Base-by-base conservation (phyloP, 108 stramenopile genomes). In the Parietichytrium sp. region DNA sequence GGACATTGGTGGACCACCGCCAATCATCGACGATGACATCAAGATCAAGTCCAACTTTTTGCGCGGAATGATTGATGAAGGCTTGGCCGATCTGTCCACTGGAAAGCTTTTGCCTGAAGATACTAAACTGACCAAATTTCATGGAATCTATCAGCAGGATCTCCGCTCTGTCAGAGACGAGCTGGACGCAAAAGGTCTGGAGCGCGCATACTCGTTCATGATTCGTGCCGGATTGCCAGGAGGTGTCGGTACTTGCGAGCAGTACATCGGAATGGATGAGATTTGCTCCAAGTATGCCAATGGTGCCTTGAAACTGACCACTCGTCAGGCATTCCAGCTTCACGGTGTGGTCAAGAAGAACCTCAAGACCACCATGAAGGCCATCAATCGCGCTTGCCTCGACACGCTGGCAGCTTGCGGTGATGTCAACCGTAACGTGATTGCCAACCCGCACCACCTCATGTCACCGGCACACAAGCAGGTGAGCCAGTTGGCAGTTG, bases 361-460 rank as follows among this genome's bases (percentile, higher is more conserved):
- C 82, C 93, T 98, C 31, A 98, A 98, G 88, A 92, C 92, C 18
- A 96, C 97, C 72, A 96, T 98, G 55, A 85, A 90, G 52, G 91
- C 92, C 83, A 95, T 98, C 78, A 98, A 97, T 95, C 91, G 96
- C 80, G 94, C 95, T 51, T 95, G 95, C 38, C 94, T 94, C 18
- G 92, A 92, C 55, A 97, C 96, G 30, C 93, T 98, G 26, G 98
- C 96, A 10, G 98, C 95, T 3, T 98, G 98, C 88, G 98, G 98
- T 16, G 98, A 98, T 82, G 96, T 98, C 45, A 93, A 87, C 84
- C 93, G 98, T 3, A 98, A 98, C 85, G 92, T 96, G 16, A 91
- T 97, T 82, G 96, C 95, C 1, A 94, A 98, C 52, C 80, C 96
- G 38, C 95, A 97, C 89, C 92, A 93, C 52, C 97, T 96, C 72